Evolutionary conservation across 768 basidiomycete genomes (phyloP).

Genomic region (Royoungia palumana): DNA sequence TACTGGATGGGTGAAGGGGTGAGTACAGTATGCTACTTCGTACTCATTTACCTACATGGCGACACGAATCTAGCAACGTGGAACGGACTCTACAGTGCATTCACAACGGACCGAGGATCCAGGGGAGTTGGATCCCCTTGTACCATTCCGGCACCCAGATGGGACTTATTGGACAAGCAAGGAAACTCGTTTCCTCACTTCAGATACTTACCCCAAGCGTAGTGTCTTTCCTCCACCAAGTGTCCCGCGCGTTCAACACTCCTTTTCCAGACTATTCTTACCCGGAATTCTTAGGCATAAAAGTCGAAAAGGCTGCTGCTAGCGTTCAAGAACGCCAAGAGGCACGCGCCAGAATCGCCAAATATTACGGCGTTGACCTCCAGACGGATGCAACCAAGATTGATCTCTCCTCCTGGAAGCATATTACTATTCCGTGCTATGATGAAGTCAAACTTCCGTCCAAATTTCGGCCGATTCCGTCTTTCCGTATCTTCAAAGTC

Average conservation of each 20-base stretch:
- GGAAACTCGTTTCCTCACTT: slow-evolving; percentile 21
- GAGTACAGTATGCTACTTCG: neutral
- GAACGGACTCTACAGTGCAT: slow-evolving; percentile 23
- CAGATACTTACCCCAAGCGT: slow-evolving; percentile 23
- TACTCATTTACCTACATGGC: neutral
- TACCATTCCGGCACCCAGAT: slow-evolving; percentile 23
- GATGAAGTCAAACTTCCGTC: slow-evolving; percentile 10
- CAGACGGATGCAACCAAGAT: slow-evolving; percentile 3
- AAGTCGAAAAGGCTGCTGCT: slow-evolving; percentile 21
- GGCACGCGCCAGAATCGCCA: slow-evolving; percentile 21
- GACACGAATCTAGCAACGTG: slow-evolving; percentile 10
- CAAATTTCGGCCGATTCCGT: slow-evolving; percentile 13
- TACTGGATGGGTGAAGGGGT: slow-evolving; percentile 31
- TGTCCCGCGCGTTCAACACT: neutral
- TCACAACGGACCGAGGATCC: slow-evolving; percentile 17
- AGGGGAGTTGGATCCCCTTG: slow-evolving; percentile 15
- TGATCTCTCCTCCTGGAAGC: slow-evolving; percentile 9
- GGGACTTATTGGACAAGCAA: slow-evolving; percentile 26
- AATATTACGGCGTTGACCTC: slow-evolving; percentile 25
- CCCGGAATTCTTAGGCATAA: slow-evolving; percentile 22
- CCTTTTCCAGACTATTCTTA: slow-evolving; percentile 30
- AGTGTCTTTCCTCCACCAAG: too few relatives aligned
- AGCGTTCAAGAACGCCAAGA: slow-evolving; percentile 14
- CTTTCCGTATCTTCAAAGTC: slow-evolving; percentile 28
- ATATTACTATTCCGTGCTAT: slow-evolving; percentile 14